Conservation (phyloP, 768 basidiomycete species). For the Neoboletus subvelutipes region DNA sequence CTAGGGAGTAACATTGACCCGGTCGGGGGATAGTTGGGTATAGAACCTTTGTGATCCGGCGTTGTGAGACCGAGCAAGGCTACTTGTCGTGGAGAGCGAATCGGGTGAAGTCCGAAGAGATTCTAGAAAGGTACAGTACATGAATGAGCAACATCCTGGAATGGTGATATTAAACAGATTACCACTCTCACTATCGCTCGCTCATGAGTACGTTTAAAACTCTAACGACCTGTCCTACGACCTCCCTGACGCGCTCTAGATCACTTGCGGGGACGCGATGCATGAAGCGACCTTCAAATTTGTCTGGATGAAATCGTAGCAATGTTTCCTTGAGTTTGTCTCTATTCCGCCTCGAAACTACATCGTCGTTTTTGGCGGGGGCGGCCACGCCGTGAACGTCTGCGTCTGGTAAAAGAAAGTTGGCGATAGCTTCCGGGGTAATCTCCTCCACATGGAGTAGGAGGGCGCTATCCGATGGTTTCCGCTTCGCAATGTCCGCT, state of each 20-base stretch:
- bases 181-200: slow-evolving; percentile 11
- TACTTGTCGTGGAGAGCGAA: not conserved
- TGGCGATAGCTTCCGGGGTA: slow-evolving; percentile 52
- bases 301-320: slow-evolving; percentile 78
- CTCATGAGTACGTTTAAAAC: slow-evolving; percentile 58
- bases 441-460: slow-evolving; percentile 47
- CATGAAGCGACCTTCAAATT: slow-evolving; percentile 76
- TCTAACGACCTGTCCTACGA: slow-evolving; percentile 61
- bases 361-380: slow-evolving; percentile 20
- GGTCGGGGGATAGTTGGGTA: not conserved
- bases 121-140: not conserved
- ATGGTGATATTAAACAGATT: not conserved
- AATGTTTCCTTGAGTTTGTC: slow-evolving; percentile 67
- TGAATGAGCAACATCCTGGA: not conserved
- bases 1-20: not conserved
- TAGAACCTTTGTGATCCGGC: not conserved
- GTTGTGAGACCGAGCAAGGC: not conserved
- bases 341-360: slow-evolving; percentile 48
- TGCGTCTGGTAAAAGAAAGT: slow-evolving; percentile 52
- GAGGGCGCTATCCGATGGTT: slow-evolving; percentile 9
- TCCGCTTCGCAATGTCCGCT: slow-evolving; percentile 25
- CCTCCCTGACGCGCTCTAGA: slow-evolving; percentile 51
- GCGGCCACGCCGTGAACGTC: not conserved
- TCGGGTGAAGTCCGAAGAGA: not conserved
- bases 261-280: slow-evolving; percentile 47